phyloP scores from a whole-genome alignment of 257 asterid genomes.

The Lycium barbarum region DNA sequence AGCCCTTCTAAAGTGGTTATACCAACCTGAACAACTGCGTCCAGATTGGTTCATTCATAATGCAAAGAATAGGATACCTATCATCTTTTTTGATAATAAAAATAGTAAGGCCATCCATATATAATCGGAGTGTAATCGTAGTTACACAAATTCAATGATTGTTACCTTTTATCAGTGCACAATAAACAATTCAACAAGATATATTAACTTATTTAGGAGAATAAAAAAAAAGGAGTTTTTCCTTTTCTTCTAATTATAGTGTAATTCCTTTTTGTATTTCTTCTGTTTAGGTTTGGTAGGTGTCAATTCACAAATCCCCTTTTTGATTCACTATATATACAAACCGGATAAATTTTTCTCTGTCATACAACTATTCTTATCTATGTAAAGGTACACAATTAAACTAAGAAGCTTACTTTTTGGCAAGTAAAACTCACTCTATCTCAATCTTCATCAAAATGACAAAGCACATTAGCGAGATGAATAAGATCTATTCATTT shows the following conservation, averaged over 20 bases:
- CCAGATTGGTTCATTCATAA: not conserved
- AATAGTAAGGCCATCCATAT: not conserved
- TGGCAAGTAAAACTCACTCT: not conserved
- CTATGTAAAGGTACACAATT: constrained; percentile 7
- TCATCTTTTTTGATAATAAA: not conserved
- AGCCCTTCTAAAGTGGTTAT: constrained; percentile 46
- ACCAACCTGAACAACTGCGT: constrained; percentile 56
- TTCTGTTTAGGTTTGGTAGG: not conserved
- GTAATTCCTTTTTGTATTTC: not conserved
- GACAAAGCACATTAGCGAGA: not conserved
- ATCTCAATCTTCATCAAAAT: not conserved
- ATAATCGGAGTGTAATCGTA: not conserved
- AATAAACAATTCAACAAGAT: not conserved
- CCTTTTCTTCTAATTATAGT: not conserved
- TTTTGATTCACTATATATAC: not conserved
- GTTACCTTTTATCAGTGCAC: not conserved
- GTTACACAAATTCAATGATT: constrained; percentile 8
- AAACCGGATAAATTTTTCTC: not conserved
- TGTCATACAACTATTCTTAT: not conserved
- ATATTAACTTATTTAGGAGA: not conserved
- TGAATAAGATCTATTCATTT: not conserved
- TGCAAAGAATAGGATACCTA: constrained; percentile 26
- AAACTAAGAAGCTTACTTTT: not conserved
- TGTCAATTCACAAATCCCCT: not conserved
- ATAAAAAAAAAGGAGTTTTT: not conserved